A percentile compares a stretch with the other conserved stretches of the same genome.
Evolutionary conservation across 768 basidiomycete species (phyloP).

Genomic region (Cystobasidiopsis lactophilus): DNA sequence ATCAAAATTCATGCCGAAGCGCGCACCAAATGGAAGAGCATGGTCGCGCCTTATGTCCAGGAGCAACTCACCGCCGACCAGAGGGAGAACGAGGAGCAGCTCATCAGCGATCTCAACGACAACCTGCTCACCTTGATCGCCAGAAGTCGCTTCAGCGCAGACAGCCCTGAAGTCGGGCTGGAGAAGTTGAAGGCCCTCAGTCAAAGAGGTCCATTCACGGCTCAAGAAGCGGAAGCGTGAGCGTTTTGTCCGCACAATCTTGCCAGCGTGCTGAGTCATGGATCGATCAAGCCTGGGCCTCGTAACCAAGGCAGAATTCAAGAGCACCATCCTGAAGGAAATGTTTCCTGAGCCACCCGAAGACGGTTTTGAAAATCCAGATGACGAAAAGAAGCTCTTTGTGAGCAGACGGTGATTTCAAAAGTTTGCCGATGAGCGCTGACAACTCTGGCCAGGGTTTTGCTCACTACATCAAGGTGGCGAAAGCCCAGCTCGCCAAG

Average conservation of each 20-base stretch:
- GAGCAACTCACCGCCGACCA: conserved; percentile 15
- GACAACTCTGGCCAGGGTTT: conserved; percentile 18
- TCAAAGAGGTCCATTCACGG: not conserved
- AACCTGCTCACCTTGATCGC: conserved; percentile 16
- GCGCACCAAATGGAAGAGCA: conserved; percentile 18
- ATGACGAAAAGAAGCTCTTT: no score
- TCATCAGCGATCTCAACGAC: conserved; percentile 18
- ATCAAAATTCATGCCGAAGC: conserved; percentile 21
- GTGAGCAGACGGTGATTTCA: no score
- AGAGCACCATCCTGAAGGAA: conserved; percentile 3
- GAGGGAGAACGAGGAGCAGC: conserved; percentile 16
- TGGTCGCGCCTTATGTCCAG: conserved; percentile 16
- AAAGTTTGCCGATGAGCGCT: no score
- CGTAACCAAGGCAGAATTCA: conserved; percentile 2
- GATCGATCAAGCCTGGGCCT: no score
- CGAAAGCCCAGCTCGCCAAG: conserved; percentile 13
- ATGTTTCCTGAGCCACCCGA: no score
- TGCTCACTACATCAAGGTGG: conserved; percentile 16
- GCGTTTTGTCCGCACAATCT: no score
- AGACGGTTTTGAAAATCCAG: no score
- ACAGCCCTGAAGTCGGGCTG: not conserved
- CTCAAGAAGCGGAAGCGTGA: conserved; percentile 5
- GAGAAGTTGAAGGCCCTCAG: not conserved
- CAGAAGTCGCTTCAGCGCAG: conserved; percentile 13
- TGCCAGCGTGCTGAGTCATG: no score